A percentile compares a stretch with the other conserved stretches of the same genome.
Conservation (phyloP, 768 basidiomycete species). For the Clathrus columnatus region DNA sequence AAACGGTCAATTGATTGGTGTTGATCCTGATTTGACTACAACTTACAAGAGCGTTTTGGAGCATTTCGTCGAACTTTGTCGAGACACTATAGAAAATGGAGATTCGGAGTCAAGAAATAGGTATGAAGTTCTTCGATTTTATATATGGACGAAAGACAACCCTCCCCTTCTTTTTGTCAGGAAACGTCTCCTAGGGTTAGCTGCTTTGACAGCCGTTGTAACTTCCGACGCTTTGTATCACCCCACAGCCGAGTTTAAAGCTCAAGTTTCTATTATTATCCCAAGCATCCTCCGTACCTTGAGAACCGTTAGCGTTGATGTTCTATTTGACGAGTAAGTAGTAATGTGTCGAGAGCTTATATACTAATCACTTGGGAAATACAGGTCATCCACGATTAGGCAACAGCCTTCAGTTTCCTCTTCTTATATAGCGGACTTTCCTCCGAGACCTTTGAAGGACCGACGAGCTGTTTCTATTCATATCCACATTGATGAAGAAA, state of each 20-base stretch:
- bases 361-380: conserved; percentile 11
- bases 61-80: conserved; percentile 57
- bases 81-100: conserved; percentile 32
- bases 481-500: conserved; percentile 79
- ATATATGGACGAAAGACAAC: background rate
- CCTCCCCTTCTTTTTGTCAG: conserved; percentile 31
- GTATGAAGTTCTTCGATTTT: conserved; percentile 27
- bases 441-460: conserved; percentile 68
- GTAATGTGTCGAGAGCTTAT: background rate
- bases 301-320: conserved; percentile 48
- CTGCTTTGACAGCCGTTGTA: conserved; percentile 69
- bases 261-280: conserved; percentile 63
- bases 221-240: conserved; percentile 80
- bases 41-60: conserved; percentile 62
- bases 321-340: conserved; percentile 63
- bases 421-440: conserved; percentile 77
- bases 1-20: conserved; percentile 73
- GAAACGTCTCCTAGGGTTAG: conserved; percentile 77
- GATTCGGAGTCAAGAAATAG: conserved; percentile 73
- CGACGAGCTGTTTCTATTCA: conserved; percentile 86
- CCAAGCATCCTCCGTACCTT: conserved; percentile 63
- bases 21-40: conserved; percentile 58
- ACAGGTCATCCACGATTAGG: conserved; percentile 53
- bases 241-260: conserved; percentile 59
- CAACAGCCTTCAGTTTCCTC: conserved; percentile 53